A percentile compares a stretch with the other conserved stretches of the same genome.
phyloP scores from a whole-genome alignment of 768 basidiomycete genomes.

The Mycena maculata region DNA sequence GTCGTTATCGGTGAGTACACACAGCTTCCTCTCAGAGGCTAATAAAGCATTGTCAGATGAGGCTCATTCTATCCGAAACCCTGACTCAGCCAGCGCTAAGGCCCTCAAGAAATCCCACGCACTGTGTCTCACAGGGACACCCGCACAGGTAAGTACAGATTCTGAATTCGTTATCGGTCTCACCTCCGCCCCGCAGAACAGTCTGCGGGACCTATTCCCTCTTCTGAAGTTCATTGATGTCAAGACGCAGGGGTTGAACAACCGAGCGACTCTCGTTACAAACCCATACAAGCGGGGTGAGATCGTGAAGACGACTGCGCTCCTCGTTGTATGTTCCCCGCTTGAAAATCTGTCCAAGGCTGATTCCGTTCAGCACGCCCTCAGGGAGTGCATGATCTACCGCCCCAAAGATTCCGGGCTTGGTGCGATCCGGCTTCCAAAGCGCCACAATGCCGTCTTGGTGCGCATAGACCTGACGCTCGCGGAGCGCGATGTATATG shows the following conservation, averaged over 20 bases:
- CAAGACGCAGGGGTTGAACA: slow-evolving; percentile 6
- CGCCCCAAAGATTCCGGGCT: background rate
- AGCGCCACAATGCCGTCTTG: background rate
- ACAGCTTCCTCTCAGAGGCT: background rate
- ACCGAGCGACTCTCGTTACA: background rate
- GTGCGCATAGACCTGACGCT: slow-evolving; percentile 3
- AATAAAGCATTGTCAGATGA: background rate
- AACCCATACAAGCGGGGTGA: slow-evolving; percentile 7
- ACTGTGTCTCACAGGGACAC: slow-evolving; percentile 18
- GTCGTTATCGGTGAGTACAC: slow-evolving; percentile 10
- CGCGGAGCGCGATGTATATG: slow-evolving; percentile 16
- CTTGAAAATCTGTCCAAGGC: background rate
- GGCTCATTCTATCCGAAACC: slow-evolving; percentile 17
- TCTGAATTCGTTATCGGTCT: background rate
- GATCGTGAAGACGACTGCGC: background rate
- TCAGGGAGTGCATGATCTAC: slow-evolving; percentile 19
- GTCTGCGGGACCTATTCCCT: background rate
- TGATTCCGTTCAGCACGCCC: background rate
- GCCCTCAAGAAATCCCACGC: slow-evolving; percentile 14
- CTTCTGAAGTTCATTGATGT: slow-evolving; percentile 10
- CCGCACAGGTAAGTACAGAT: slow-evolving; percentile 8
- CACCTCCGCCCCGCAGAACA: no score
- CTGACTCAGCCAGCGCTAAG: slow-evolving; percentile 17
- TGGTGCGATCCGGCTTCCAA: slow-evolving; percentile 1
- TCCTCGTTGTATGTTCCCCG: slow-evolving; percentile 11